Evolutionary conservation across 148 eudicot species (phyloP).

Genomic region (Rhododendron ovatum): DNA sequence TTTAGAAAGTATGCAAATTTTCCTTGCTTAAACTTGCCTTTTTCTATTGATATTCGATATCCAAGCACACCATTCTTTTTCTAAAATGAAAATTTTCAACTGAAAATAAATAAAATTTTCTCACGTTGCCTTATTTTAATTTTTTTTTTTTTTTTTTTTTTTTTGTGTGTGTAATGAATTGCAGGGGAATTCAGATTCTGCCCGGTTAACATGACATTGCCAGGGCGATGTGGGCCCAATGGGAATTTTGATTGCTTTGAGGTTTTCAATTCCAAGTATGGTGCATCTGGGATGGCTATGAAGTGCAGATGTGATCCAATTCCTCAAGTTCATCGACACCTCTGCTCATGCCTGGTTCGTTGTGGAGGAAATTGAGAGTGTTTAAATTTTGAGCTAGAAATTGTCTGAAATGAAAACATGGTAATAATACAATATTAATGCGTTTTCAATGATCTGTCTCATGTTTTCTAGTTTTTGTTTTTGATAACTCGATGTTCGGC

Average conservation of each 20-base stretch:
- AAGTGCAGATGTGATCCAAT: background rate
- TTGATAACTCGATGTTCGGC: background rate
- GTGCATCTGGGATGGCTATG: background rate
- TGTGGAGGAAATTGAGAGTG: background rate
- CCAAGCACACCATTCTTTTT: background rate
- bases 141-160: background rate
- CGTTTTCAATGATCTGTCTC: background rate
- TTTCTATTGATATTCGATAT: too few species aligned
- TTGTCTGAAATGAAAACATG: background rate
- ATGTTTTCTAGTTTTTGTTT: background rate
- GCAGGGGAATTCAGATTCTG: background rate
- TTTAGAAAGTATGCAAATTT: too few species aligned
- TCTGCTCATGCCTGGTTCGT: background rate
- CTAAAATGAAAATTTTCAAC: background rate
- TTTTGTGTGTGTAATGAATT: background rate
- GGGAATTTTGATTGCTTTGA: background rate
- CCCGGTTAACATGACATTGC: background rate
- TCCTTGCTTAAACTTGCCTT: background rate
- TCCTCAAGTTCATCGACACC: background rate
- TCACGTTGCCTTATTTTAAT: background rate
- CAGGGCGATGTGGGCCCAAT: background rate
- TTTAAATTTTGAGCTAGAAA: background rate
- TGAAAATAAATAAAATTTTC: background rate
- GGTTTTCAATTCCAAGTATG: background rate
- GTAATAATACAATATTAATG: background rate